Evolutionary conservation across 495 filamentous ascomycete genomes (phyloP).

Genomic region (Penicillium soppii): DNA sequence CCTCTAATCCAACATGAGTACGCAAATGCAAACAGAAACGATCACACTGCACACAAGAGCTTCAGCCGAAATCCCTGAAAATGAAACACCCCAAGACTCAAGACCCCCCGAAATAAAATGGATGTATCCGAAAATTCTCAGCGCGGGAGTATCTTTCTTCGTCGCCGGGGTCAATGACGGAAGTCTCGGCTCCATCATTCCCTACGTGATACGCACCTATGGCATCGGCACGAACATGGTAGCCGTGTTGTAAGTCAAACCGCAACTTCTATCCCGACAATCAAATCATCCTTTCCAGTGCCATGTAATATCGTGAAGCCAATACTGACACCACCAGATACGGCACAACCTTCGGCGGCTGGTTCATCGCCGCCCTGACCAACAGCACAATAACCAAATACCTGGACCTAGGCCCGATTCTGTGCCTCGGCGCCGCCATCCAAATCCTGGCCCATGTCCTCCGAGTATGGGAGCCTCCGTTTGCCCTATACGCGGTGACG

Average conservation of each 20-base stretch:
- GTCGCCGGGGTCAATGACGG: conserved; percentile 45
- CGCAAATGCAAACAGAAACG: conserved; percentile 16
- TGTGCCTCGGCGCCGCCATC: conserved; percentile 22
- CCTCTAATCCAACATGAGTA: conserved; percentile 7
- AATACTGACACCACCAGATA: conserved; percentile 15
- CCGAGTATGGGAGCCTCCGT: conserved; percentile 29
- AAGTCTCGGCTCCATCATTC: conserved; percentile 52
- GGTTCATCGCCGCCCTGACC: conserved; percentile 32
- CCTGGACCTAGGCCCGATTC: conserved; percentile 27
- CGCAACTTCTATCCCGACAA: no score
- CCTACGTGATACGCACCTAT: conserved; percentile 52
- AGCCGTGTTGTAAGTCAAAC: conserved; percentile 18
- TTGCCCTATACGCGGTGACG: conserved; percentile 27
- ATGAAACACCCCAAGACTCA: not conserved
- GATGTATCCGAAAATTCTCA: conserved; percentile 26
- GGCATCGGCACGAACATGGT: conserved; percentile 42
- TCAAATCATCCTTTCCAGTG: no score
- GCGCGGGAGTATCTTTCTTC: conserved; percentile 29
- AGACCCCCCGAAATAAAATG: conserved; percentile 13
- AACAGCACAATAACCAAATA: conserved; percentile 27
- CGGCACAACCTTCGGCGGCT: conserved; percentile 29
- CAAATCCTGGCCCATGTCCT: conserved; percentile 30
- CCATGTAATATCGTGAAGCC: not conserved
- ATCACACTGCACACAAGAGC: conserved; percentile 8
- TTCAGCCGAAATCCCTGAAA: not conserved